Base-by-base conservation (phyloP, 441 rosid species). In the Flueggea neowawraea region DNA sequence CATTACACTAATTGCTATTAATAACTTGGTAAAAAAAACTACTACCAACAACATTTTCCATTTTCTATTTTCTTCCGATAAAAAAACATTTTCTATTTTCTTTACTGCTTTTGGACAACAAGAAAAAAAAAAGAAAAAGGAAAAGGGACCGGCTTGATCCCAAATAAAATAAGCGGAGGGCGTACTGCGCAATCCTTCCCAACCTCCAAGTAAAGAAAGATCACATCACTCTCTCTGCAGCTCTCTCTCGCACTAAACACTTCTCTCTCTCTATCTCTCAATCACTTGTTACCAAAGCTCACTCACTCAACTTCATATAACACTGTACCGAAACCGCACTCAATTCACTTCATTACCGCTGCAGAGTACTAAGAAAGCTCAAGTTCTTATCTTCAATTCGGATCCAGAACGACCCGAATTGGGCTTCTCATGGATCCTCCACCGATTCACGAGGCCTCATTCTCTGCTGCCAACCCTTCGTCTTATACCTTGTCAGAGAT, bases 381-480 rank as follows among this genome's bases (percentile, higher is more conserved):
- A 5, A 36, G 9, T 36, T 8, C 4, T 36, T 36, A 36, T 8
- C 41, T 36, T 36, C 41, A 36, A 36, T 36, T 36, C 41, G 41
- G 41, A 36, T 3, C n/a, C n/a, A n/a, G n/a, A 5, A 5, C 6
- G 9, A 36, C 50, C 50, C 12, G n/a, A 47, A 47, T 10, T 11
- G 50, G n/a, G 50, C 14, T 14, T 39, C 16, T 0, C 41, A 93
- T 93, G 96, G 97, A 94, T 80, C 91, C 90, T 70, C 90, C 96
- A 12, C 74, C 88, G 57, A 74, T 87, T 68, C 87, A 77, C 63
- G 93, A 84, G 58, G 72, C 87, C 31, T 79, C 93, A 43, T 92
- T 92, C 82, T 84, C 96, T 28, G 77, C 90, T 31, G 96, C 94
- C 3, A 88, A 87, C 70, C 91, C 90, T 17, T 81, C 87, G 16